Conservation (phyloP, 2,329 filamentous ascomycete species). For the Talaromyces islandicus region DNA sequence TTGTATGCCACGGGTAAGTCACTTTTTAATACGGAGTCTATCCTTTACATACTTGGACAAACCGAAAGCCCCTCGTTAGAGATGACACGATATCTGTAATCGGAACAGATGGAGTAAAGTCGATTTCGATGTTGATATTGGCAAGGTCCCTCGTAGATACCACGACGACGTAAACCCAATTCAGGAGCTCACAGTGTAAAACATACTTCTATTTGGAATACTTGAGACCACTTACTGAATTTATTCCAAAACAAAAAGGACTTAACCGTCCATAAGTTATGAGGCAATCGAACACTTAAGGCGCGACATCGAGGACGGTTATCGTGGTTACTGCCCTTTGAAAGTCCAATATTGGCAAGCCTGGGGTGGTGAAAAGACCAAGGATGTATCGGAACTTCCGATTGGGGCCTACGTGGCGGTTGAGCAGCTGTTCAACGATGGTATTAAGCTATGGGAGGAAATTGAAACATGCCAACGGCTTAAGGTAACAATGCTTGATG, state of each 20-base stretch:
- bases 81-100: neutral
- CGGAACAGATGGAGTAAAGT: neutral
- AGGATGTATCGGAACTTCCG: neutral
- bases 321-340: neutral
- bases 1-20: neutral
- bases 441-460: neutral
- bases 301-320: neutral
- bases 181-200: neutral
- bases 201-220: neutral
- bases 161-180: neutral
- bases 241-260: neutral
- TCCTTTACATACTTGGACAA: neutral
- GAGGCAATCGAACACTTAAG: neutral
- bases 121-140: neutral
- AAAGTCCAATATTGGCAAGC: neutral
- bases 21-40: neutral
- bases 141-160: neutral
- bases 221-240: neutral
- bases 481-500: neutral
- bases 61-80: neutral
- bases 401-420: neutral
- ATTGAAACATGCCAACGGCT: neutral
- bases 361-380: neutral
- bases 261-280: neutral
- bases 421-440: neutral